Percentiles rank a stretch among this genome's conserved stretches.
Evolutionary conservation across 768 basidiomycete genomes (phyloP).

Genomic region (Termitomyces eurrhizus): DNA sequence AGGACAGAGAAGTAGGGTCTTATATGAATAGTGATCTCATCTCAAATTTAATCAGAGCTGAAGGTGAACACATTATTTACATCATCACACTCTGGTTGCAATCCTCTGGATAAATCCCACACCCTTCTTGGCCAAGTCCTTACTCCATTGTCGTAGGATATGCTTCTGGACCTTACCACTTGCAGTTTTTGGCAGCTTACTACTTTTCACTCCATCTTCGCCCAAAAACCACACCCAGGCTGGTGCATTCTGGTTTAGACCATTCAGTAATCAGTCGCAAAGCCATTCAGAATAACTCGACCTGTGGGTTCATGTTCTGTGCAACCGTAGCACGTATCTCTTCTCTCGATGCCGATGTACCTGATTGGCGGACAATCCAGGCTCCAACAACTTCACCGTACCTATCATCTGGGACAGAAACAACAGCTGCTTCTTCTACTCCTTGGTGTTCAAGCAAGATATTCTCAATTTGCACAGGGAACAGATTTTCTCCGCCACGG

Average conservation of each 20-base stretch:
- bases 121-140: slow-evolving; percentile 41
- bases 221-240: slow-evolving; percentile 82
- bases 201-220: slow-evolving; percentile 52
- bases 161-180: slow-evolving; percentile 89
- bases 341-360: slow-evolving; percentile 38
- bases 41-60: too few species aligned
- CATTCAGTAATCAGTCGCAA: background rate
- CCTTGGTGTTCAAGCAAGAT: slow-evolving; percentile 48
- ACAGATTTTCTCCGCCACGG: slow-evolving; percentile 84
- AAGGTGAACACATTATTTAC: background rate
- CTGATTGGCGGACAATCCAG: slow-evolving; percentile 60
- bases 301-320: slow-evolving; percentile 76
- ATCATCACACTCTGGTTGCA: background rate
- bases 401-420: slow-evolving; percentile 62
- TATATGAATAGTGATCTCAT: too few species aligned
- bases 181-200: slow-evolving; percentile 77
- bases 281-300: slow-evolving; percentile 22
- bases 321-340: slow-evolving; percentile 53
- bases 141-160: slow-evolving; percentile 66
- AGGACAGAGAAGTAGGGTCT: too few species aligned
- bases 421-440: slow-evolving; percentile 69
- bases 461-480: slow-evolving; percentile 85
- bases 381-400: slow-evolving; percentile 82
- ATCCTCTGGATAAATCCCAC: slow-evolving; percentile 31
- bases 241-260: slow-evolving; percentile 57